Evolutionary conservation across 257 asterid species (phyloP).

Genomic region (Ilex asprella): DNA sequence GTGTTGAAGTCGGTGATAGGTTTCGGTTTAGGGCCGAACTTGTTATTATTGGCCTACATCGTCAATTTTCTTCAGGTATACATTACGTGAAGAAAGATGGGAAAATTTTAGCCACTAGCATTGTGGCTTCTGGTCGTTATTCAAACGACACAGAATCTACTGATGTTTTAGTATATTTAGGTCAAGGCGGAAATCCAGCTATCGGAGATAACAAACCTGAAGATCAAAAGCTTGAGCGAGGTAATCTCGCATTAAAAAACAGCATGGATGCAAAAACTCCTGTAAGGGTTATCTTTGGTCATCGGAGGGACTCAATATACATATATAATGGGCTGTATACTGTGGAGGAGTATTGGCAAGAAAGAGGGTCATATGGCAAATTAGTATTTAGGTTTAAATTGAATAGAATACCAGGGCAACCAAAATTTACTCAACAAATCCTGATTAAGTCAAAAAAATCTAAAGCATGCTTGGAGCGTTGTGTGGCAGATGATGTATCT

Average conservation of each 20-base stretch:
- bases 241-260: slow-evolving; percentile 35
- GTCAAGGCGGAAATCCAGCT: slow-evolving; percentile 33
- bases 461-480: not conserved
- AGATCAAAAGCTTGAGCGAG: slow-evolving; percentile 30
- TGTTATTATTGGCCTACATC: slow-evolving; percentile 25
- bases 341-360: slow-evolving; percentile 20
- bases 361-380: slow-evolving; percentile 21
- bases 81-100: slow-evolving; percentile 13
- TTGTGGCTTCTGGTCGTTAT: slow-evolving; percentile 35
- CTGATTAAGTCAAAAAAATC: slow-evolving; percentile 4
- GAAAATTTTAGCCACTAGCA: slow-evolving; percentile 16
- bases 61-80: slow-evolving; percentile 20
- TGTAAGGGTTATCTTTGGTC: slow-evolving; percentile 32
- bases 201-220: slow-evolving; percentile 2
- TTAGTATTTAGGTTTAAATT: slow-evolving; percentile 35
- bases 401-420: slow-evolving; percentile 29
- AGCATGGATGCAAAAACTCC: slow-evolving; percentile 21
- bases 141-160: slow-evolving; percentile 13
- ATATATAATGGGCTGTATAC: slow-evolving; percentile 38
- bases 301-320: not conserved
- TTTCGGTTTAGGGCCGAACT: slow-evolving; percentile 32
- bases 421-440: slow-evolving; percentile 2
- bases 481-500: slow-evolving; percentile 32
- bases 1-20: slow-evolving; percentile 26
- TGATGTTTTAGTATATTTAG: slow-evolving; percentile 28